These are phyloP conservation scores for Trichodelitschia bisporula DNA, from an alignment of 495 filamentous ascomycete species.

Conservation along the genomic window DNA sequence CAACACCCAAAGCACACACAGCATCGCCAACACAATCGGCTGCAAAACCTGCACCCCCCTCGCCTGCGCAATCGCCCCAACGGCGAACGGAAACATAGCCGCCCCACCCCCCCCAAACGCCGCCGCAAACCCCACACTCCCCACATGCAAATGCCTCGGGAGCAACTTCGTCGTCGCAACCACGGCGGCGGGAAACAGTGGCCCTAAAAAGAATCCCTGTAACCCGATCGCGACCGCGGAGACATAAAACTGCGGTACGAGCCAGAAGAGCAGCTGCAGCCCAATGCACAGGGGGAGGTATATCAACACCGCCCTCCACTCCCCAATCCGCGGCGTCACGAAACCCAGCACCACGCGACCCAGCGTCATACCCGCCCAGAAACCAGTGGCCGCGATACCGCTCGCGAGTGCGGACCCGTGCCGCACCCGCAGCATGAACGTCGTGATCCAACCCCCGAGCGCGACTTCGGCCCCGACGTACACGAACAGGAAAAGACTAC, in stretches of 20 bases:
- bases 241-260: conserved; percentile 47
- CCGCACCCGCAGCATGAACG: conserved; percentile 36
- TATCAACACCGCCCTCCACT: conserved; percentile 23
- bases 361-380: conserved; percentile 40
- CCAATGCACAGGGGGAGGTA: conserved; percentile 19
- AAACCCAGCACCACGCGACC: conserved; percentile 36
- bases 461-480: conserved; percentile 77
- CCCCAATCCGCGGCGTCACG: conserved; percentile 33
- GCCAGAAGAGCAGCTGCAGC: conserved; percentile 24
- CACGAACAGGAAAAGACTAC: conserved; percentile 47
- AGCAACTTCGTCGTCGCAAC: conserved; percentile 63
- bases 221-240: conserved; percentile 43
- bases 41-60: conserved; percentile 59
- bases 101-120: conserved; percentile 63
- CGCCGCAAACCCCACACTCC: conserved; percentile 58
- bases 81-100: conserved; percentile 59
- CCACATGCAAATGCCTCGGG: conserved; percentile 53
- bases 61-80: conserved; percentile 61
- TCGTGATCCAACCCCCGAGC: conserved; percentile 47
- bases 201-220: conserved; percentile 43
- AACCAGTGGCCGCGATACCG: conserved; percentile 39
- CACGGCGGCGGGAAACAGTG: conserved; percentile 48
- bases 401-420: conserved; percentile 27
- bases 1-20: conserved; percentile 19
- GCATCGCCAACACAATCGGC: conserved; percentile 45